phyloP scores from a whole-genome alignment of 2,329 filamentous ascomycete species.

The Ophiostoma quercus region DNA sequence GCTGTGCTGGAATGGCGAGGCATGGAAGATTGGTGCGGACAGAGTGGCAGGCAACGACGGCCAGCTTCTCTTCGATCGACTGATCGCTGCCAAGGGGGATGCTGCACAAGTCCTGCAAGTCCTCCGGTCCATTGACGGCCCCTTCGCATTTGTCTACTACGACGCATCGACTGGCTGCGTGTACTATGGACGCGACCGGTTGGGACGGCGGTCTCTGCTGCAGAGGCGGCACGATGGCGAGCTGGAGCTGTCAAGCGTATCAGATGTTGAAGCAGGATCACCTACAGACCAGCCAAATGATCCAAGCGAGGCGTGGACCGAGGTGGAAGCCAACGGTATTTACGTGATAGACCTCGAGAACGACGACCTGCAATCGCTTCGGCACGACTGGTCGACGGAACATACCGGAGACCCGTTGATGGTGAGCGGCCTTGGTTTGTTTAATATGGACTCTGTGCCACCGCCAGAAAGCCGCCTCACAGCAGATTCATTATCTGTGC shows the following conservation, averaged over 20 bases:
- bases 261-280: conserved; percentile 40
- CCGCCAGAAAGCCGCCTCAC: conserved; percentile 30
- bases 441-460: conserved; percentile 42
- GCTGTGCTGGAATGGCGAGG: conserved; percentile 97
- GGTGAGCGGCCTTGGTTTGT: conserved; percentile 43
- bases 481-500: conserved; percentile 47
- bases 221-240: conserved; percentile 37
- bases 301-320: conserved; percentile 52
- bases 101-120: conserved; percentile 33
- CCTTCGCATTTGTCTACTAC: conserved; percentile 84
- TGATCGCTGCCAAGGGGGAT: not conserved
- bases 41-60: conserved; percentile 66
- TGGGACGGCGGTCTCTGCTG: conserved; percentile 81
- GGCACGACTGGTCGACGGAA: conserved; percentile 35
- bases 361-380: conserved; percentile 1
- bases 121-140: conserved; percentile 64
- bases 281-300: not conserved
- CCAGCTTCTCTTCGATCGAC: conserved; percentile 56
- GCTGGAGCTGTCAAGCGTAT: conserved; percentile 66
- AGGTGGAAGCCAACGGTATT: conserved; percentile 80
- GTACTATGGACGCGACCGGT: conserved; percentile 79
- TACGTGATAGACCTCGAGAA: conserved; percentile 58
- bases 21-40: conserved; percentile 65
- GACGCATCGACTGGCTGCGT: conserved; percentile 58
- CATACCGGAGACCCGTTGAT: conserved; percentile 32